A percentile compares a stretch with the other conserved stretches of the same genome.
Evolutionary conservation across 106 monocot species (phyloP).

Genomic region (Dendrobium officinale): DNA sequence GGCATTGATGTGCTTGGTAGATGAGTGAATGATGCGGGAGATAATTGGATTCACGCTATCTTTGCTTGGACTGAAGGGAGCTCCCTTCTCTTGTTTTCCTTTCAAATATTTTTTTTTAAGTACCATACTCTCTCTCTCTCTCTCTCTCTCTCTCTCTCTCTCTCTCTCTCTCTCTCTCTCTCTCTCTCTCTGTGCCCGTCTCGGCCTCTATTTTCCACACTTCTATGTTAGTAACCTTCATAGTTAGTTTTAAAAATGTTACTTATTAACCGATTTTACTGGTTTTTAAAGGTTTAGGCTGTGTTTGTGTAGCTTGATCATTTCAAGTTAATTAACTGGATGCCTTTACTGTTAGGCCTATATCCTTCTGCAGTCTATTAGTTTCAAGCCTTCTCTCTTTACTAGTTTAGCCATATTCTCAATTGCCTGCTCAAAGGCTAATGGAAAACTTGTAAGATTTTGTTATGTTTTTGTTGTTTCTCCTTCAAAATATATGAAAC

Average conservation of each 20-base stretch:
- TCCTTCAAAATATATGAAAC: no score
- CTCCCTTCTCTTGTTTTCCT: conserved; percentile 33
- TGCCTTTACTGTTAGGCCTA: no score
- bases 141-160: no score
- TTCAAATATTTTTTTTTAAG: background rate
- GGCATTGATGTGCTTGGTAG: conserved; percentile 19
- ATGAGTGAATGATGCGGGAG: conserved; percentile 75
- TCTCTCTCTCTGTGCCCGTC: background rate
- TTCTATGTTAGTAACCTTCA: background rate
- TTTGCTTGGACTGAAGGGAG: conserved; percentile 72
- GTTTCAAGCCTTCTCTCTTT: no score
- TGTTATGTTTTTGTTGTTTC: no score
- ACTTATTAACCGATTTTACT: no score
- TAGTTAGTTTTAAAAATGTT: no score
- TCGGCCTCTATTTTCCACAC: background rate
- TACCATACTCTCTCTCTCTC: background rate
- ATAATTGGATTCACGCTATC: conserved; percentile 30
- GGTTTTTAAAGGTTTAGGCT: background rate
- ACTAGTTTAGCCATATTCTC: no score
- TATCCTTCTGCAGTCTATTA: no score
- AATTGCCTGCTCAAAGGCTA: no score
- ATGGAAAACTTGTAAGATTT: no score
- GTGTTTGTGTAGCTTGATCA: background rate
- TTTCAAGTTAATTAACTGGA: no score
- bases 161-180: background rate